Conservation (phyloP, 345 rosid genomes). For the Linum tenue region DNA sequence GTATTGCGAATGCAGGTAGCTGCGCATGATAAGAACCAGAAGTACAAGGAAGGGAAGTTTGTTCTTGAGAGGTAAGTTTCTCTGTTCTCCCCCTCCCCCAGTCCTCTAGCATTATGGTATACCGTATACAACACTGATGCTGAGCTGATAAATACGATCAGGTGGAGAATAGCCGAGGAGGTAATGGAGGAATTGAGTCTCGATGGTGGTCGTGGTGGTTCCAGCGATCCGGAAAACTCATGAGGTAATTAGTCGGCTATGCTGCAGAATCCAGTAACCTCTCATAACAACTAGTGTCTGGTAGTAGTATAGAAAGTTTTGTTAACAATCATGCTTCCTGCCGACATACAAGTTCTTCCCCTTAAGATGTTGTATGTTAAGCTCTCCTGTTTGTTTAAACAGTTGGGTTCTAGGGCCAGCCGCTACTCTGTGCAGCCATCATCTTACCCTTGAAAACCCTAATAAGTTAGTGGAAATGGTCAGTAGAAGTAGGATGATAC, state of each 20-base stretch:
- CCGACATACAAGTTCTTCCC: not conserved
- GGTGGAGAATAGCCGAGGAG: constrained; percentile 38
- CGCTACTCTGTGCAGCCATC: no score
- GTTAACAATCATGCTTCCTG: not conserved
- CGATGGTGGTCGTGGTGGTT: constrained; percentile 19
- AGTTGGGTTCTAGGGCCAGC: not conserved
- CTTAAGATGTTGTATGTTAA: not conserved
- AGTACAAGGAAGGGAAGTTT: constrained; percentile 42
- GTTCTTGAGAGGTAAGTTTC: constrained; percentile 32
- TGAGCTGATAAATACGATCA: constrained; percentile 5
- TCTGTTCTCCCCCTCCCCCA: not conserved
- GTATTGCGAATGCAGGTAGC: constrained; percentile 15
- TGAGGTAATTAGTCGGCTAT: not conserved
- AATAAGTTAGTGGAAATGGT: no score
- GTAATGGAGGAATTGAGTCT: constrained; percentile 18
- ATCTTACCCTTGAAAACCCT: no score
- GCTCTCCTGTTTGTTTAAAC: not conserved
- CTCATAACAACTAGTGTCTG: no score
- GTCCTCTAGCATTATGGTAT: not conserved
- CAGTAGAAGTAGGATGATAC: no score
- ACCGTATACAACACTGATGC: not conserved
- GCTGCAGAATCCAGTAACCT: not conserved
- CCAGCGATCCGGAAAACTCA: constrained; percentile 20
- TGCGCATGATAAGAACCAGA: constrained; percentile 33
- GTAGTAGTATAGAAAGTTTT: not conserved